Evolutionary conservation across 2,329 filamentous ascomycete species (phyloP).

Genomic region (Thermomyces lanuginosus): DNA sequence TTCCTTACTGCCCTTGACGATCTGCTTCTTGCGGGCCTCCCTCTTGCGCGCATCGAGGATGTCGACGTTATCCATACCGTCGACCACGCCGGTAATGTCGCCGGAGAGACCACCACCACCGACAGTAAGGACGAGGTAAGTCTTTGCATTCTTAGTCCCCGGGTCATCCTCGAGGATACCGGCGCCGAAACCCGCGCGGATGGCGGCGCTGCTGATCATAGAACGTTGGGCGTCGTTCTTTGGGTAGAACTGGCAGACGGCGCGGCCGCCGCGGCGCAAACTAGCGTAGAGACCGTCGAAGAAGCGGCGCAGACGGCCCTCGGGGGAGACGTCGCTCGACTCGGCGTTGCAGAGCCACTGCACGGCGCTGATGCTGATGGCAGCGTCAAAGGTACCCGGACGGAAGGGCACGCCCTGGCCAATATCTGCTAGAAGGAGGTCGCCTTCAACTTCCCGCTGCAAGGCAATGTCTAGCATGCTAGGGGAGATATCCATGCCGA

Average conservation of each 20-base stretch:
- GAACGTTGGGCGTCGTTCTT: constrained; percentile 82
- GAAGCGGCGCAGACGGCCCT: constrained; percentile 64
- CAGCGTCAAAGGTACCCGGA: constrained; percentile 81
- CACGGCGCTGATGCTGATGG: constrained; percentile 87
- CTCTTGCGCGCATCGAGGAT: constrained; percentile 53
- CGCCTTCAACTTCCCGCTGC: constrained; percentile 80
- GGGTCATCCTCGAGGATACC: constrained; percentile 90
- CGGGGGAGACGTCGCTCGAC: constrained; percentile 63
- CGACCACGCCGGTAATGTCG: constrained; percentile 81
- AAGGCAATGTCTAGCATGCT: constrained; percentile 96
- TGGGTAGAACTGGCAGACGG: constrained; percentile 95
- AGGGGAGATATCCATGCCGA: constrained; percentile 90
- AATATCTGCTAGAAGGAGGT: constrained; percentile 86
- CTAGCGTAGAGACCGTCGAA: constrained; percentile 85
- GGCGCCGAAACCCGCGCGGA: constrained; percentile 87
- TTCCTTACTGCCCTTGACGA: constrained; percentile 34
- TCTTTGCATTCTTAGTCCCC: constrained; percentile 88
- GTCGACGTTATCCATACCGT: constrained; percentile 76
- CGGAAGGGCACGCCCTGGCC: constrained; percentile 92
- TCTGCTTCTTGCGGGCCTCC: constrained; percentile 24
- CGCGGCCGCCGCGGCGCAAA: constrained; percentile 66
- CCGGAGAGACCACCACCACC: constrained; percentile 49
- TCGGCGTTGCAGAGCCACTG: constrained; percentile 98
- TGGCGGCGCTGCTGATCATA: constrained; percentile 83
- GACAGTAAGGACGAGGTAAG: constrained; percentile 89